Base-by-base conservation (phyloP, 257 asterid genomes). In the Solanum lycopersicoides region DNA sequence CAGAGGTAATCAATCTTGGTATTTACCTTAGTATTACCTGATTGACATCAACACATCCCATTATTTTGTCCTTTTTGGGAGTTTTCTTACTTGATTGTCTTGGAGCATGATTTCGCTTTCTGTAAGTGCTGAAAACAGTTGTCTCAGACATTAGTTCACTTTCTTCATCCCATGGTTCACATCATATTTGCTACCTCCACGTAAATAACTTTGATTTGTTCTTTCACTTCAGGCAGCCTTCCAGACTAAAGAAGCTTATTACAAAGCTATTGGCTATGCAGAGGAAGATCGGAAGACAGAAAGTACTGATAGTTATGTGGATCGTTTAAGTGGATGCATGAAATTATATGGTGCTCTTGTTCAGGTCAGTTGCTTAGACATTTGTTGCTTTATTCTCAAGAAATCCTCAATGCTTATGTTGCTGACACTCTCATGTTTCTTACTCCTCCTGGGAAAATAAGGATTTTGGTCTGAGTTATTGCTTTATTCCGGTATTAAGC, bases 311-410 rank as follows among this genome's bases (percentile, higher is more conserved):
- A 91, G 91, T 56, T 95, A 87, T 71, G 69, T 92, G 32, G 93
- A 87, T 84, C 92, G 93, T 83, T 82, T 97, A 91, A 88, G 92
- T 84, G 90, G 92, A 84, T 95, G 89, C 86, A 93, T 95, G 98
- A 95, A 91, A 89, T 92, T 95, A 30, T 95, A 97, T 63, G 99
- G 98, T 89, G 98, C 99, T 88, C 84, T 97, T 76, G 95, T 97
- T 90, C 99, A 97, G 98, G 99, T 97, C 89, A 79, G 92, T 69
- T 69, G 9, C 89, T 87, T 53, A 11, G 37, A 32, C 74, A 35
- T 82, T 50, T 25, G 56, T 21, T 59, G 15, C 32, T 83, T 23
- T 47, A 35, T 20, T 73, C 28, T 34, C 32, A 14, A 63, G 45
- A 87, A 72, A 79, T 59, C 50, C 41, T 4, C 37, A 69, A 72